A percentile compares a stretch with the other conserved stretches of the same genome.
phyloP scores from a whole-genome alignment of 2,329 filamentous ascomycete species.

The Diaporthe sp. region DNA sequence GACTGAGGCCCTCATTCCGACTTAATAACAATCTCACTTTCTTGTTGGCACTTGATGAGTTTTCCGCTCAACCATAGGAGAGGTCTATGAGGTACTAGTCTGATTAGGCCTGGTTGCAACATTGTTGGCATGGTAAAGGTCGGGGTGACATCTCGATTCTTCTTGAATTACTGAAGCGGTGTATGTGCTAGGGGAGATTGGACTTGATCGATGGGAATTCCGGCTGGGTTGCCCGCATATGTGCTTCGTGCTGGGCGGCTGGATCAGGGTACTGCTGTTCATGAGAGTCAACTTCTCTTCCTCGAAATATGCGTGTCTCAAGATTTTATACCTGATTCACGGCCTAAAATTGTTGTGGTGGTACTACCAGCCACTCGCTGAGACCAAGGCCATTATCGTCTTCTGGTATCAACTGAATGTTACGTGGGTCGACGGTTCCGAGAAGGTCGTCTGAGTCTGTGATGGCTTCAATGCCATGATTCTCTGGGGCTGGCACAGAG shows the following conservation, averaged over 20 bases:
- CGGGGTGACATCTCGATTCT: not conserved
- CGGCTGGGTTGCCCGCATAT: not conserved
- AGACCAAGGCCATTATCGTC: not conserved
- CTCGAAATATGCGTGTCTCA: not conserved
- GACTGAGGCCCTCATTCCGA: too few relatives aligned
- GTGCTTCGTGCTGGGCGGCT: not conserved
- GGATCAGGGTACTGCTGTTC: not conserved
- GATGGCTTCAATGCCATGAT: not conserved
- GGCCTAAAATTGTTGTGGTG: too few relatives aligned
- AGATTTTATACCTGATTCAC: not conserved
- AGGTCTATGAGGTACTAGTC: too few relatives aligned
- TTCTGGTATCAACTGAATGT: not conserved
- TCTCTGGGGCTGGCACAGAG: not conserved
- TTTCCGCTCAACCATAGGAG: too few relatives aligned
- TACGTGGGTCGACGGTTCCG: not conserved
- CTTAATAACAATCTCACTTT: too few relatives aligned
- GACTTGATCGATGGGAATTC: not conserved
- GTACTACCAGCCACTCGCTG: rapidly evolving
- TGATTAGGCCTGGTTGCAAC: too few relatives aligned
- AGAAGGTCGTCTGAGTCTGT: not conserved
- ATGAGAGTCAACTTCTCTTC: not conserved
- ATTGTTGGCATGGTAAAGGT: not conserved
- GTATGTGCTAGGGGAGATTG: too few relatives aligned
- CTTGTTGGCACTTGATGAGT: too few relatives aligned
- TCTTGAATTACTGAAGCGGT: not conserved